Evolutionary conservation across 1,284 basidiomycete genomes (phyloP), one percentile per base, ranked within the genome.

Genomic region (Testicularia cyperi): DNA sequence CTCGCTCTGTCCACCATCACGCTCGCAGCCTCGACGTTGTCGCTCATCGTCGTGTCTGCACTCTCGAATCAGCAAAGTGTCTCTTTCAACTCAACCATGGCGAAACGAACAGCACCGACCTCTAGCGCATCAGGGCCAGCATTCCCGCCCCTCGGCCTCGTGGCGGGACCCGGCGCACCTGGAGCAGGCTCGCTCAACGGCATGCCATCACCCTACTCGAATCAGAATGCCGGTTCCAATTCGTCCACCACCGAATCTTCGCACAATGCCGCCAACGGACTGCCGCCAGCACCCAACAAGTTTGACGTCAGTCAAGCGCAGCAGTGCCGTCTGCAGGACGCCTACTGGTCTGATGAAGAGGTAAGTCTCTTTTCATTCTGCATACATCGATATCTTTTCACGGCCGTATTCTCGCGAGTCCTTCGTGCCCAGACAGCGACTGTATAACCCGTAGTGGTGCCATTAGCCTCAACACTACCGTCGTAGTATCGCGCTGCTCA

Each of bases 281-380:
- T 72, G 20, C 69, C 69, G 12, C 69, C 69, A 23, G 60, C 70
- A 14, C 68, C 70, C 7, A 51, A 57, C 41, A 70, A 72, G 47
- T 66, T 70, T 24, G 70, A 72, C 29, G 57, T 64, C 30, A 54
- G 47, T 37, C 65, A 68, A 32, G 70, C 70, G n/a, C 70, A 70
- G 31, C 70, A 80, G 44, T 80, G 79, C 56, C 73, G 89, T 26
- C 85, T 96, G 30, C 92, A 94, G 78, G 92, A 96, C 86, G 92
- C 92, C 81, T 92, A 92, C 77, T 96, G 92, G 92, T 92, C 88
- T 77, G 91, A 96, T 78, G 92, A 96, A 78, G 92, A 96, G 71
- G 81, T 68, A 53, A 41, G 67, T 70, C 8, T 8, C 20, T 21
- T 19, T 15, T 29, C 25, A 6, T 20, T 28, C 28, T 21, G 12